A percentile compares a stretch with the other conserved stretches of the same genome.
Evolutionary conservation across 2,329 filamentous ascomycete species (phyloP).

Genomic region (Colletotrichum lini): DNA sequence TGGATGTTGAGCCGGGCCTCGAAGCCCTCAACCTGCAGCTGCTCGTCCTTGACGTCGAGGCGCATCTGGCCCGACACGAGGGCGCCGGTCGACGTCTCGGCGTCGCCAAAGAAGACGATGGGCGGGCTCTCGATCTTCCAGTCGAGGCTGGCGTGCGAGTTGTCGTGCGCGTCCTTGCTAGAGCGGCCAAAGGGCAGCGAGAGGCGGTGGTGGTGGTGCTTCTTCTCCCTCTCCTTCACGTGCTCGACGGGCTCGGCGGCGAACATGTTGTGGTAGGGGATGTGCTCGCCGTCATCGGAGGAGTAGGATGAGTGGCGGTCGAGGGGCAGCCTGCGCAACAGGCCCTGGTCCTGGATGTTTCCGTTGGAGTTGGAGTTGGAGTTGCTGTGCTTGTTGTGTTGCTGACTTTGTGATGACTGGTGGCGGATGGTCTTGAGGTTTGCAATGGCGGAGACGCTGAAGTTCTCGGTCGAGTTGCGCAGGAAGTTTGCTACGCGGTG

Average conservation of each 20-base stretch:
- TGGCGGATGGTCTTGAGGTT: constrained; percentile 61
- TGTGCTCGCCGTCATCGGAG: constrained; percentile 41
- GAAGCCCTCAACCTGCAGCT: constrained; percentile 71
- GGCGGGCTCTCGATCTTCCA: constrained; percentile 88
- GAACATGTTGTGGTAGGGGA: constrained; percentile 42
- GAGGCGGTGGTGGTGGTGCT: constrained; percentile 51
- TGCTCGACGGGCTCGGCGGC: constrained; percentile 37
- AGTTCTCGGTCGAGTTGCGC: constrained; percentile 68
- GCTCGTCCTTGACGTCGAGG: constrained; percentile 78
- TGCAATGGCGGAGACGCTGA: constrained; percentile 53
- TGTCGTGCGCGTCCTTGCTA: constrained; percentile 56
- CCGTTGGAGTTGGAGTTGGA: background rate
- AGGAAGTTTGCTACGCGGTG: constrained; percentile 72
- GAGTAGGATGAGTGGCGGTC: constrained; percentile 42
- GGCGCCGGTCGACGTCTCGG: constrained; percentile 84
- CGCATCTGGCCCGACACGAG: constrained; percentile 88
- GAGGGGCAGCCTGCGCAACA: constrained; percentile 28
- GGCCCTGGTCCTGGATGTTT: constrained; percentile 32
- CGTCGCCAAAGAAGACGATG: constrained; percentile 83
- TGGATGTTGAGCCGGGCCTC: constrained; percentile 79
- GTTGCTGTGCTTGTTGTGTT: constrained; percentile 19
- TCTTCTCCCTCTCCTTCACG: constrained; percentile 54
- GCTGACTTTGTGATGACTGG: constrained; percentile 34
- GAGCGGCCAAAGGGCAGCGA: constrained; percentile 56
- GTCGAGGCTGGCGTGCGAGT: constrained; percentile 60